Base-by-base conservation (phyloP, 768 basidiomycete genomes). In the Hypholoma fasciculare region DNA sequence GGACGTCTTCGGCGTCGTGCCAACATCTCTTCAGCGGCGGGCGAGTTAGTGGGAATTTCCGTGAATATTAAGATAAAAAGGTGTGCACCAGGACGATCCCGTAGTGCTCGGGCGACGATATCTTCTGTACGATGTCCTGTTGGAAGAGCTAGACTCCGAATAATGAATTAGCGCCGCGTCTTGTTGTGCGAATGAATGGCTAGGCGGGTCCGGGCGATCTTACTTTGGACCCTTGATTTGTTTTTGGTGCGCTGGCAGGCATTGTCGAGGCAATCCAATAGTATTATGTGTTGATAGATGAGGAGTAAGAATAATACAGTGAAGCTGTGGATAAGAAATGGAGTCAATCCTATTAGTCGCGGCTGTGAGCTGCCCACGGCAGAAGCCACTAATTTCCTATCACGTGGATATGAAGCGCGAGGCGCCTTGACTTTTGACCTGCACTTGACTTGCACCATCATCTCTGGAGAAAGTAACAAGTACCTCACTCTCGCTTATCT, bases 1-100 rank as follows among this genome's bases (percentile, higher is more conserved):
- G 80, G 13, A 83, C 68, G 58, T 92, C 91, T 62, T 95, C 92
- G 9, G 87, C 85, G 69, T 94, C 92, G 61, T 92, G 88, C 94
- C 93, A 95, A 65, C 88, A 92, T 73, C 91, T 84, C 93, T 95
- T 68, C 16, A 42, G 36, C 16, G 19, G 43, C 19, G 16, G 9
- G 17, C n/a, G 52, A 13, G 26, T 51, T 40, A 50, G 23, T 23
- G 12, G 30, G 30, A 34, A 34, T 34, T 9, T 37, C 40, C 44
- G 17, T 8, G 27, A 17, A 34, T 38, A 26, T 54, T 17, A 19
- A 27, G 30, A 34, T 27, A 44, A 7, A 6, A 6, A 17, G 39
- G 8, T n/a, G 64, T 77, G 59, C 69, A 91, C 92, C 73, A 92
- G 70, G 49, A 94, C 86, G 61, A 90, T 77, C 27, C 84, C 90